phyloP scores from a whole-genome alignment of 306 rosid species.

The Ormosia emarginata region DNA sequence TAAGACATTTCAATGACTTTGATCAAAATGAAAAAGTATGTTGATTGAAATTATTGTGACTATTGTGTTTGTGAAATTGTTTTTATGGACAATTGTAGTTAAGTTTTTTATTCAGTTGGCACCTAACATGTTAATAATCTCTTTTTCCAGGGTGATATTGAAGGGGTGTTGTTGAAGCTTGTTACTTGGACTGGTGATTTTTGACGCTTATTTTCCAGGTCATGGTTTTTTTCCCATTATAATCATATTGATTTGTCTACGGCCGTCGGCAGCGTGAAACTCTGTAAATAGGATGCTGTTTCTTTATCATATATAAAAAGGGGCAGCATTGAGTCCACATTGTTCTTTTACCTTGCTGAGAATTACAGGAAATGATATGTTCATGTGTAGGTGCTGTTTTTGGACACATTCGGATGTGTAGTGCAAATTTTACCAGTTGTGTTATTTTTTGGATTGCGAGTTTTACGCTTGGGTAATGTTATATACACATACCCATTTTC shows the following conservation, averaged over 20 bases:
- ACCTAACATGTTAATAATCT: slow-evolving; percentile 9
- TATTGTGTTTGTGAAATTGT: neutral
- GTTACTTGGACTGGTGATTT: slow-evolving; percentile 40
- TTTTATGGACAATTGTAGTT: neutral
- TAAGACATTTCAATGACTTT: neutral
- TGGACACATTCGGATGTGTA: slow-evolving; percentile 16
- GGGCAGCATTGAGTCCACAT: slow-evolving; percentile 41
- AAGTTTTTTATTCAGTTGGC: neutral
- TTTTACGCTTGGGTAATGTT: neutral
- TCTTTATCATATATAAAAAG: slow-evolving; percentile 38
- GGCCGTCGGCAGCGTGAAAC: slow-evolving; percentile 54
- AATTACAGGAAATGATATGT: slow-evolving; percentile 24
- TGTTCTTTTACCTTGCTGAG: slow-evolving; percentile 25
- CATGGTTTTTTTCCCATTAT: slow-evolving; percentile 31
- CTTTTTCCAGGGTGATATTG: slow-evolving; percentile 44
- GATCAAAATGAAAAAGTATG: neutral
- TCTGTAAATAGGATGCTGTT: slow-evolving; percentile 61
- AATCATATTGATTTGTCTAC: slow-evolving; percentile 42
- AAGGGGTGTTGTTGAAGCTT: slow-evolving; percentile 45
- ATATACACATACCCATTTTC: neutral
- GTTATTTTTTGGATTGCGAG: neutral
- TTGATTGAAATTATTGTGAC: neutral
- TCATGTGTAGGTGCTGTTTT: slow-evolving; percentile 25
- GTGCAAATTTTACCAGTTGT: slow-evolving; percentile 7
- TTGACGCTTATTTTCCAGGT: slow-evolving; percentile 24